A percentile compares a stretch with the other conserved stretches of the same genome.
These are phyloP conservation scores for Penicillium italicum DNA, from an alignment of 2,329 filamentous ascomycete species.

Conservation along the genomic window DNA sequence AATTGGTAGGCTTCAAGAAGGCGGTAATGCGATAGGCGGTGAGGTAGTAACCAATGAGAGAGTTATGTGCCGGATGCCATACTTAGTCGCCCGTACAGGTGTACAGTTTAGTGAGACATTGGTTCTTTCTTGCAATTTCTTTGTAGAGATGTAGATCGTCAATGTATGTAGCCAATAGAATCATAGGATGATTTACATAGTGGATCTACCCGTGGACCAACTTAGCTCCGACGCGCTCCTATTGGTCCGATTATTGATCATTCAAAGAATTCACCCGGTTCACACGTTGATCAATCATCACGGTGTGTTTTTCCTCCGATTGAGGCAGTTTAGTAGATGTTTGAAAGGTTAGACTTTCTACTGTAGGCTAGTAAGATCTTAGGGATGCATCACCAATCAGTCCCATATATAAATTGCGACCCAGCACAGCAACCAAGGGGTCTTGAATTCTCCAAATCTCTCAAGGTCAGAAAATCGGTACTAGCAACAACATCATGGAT, in stretches of 20 bases:
- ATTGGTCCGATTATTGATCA: slow-evolving; percentile 7
- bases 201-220: background rate
- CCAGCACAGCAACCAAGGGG: background rate
- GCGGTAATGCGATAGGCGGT: too few species aligned
- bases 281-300: background rate
- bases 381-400: background rate
- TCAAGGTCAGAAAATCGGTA: background rate
- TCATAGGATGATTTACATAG: background rate
- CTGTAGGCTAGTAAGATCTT: background rate
- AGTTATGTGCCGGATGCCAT: too few species aligned
- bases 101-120: background rate
- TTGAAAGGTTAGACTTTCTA: background rate
- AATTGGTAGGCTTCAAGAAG: too few species aligned
- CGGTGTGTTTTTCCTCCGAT: background rate
- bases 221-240: background rate
- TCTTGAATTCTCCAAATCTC: background rate
- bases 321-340: background rate
- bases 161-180: background rate
- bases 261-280: background rate
- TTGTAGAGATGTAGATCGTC: background rate
- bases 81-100: too few species aligned
- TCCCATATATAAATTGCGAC: background rate
- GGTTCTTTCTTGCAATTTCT: background rate
- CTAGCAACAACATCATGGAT: background rate
- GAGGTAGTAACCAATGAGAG: too few species aligned